A percentile compares a stretch with the other conserved stretches of the same genome.
Evolutionary conservation across 73 alveolate species (phyloP).

Genomic region (Tetrahymena borealis): DNA sequence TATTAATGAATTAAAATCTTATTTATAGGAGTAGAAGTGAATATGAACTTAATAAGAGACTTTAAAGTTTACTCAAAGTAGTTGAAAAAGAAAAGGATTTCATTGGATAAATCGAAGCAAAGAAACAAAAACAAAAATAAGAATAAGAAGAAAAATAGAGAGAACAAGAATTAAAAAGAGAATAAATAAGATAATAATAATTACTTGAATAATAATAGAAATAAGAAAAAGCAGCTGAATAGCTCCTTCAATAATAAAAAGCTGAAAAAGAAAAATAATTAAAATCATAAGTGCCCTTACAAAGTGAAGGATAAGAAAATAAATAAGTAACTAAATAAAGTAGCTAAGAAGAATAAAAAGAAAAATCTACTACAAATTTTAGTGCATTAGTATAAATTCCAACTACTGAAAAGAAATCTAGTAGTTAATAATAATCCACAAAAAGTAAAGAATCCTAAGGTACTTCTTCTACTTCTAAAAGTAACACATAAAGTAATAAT

Average conservation of each 20-base stretch:
- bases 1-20: too few species aligned
- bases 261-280: background rate
- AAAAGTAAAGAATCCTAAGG: background rate
- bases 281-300: too few species aligned
- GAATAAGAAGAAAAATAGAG: background rate
- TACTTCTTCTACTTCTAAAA: background rate
- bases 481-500: background rate
- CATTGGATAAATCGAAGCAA: background rate
- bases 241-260: background rate
- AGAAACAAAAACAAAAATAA: background rate
- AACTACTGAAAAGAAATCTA: too few species aligned
- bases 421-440: background rate
- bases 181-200: background rate
- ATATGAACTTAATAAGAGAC: constrained; percentile 90
- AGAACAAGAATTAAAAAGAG: background rate
- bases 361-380: background rate
- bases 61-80: constrained; percentile 83
- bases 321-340: background rate
- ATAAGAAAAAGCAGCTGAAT: background rate
- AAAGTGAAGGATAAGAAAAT: too few species aligned
- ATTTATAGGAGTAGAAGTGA: constrained; percentile 77
- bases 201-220: background rate
- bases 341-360: background rate
- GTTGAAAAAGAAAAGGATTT: constrained; percentile 81
- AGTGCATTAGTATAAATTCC: too few species aligned